These are phyloP conservation scores for Acanthamoeba comandoni DNA, from an alignment of 208 protist species.

Conservation along the genomic window DNA sequence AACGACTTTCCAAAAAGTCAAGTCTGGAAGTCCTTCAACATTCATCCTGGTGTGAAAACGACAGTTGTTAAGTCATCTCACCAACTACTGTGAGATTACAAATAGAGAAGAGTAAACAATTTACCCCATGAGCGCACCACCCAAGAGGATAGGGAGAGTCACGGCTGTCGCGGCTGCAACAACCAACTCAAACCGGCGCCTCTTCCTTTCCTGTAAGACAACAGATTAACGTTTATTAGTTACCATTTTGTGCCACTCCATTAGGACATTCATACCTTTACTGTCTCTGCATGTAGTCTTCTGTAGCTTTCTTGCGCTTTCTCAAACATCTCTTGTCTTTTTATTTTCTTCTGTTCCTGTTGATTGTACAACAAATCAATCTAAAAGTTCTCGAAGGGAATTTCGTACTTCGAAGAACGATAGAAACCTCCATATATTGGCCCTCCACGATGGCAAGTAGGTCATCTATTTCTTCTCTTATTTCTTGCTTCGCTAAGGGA, in stretches of 20 bases:
- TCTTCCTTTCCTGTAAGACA: too few relatives aligned
- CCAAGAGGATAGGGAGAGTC: conserved; percentile 45
- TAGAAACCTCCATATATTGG: conserved; percentile 30
- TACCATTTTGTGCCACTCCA: too few relatives aligned
- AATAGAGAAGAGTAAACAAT: not conserved
- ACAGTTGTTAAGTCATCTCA: not conserved
- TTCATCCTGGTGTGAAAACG: not conserved
- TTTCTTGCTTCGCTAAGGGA: conserved; percentile 47
- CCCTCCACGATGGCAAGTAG: conserved; percentile 53
- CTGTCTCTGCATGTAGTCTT: not conserved
- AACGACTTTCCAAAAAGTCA: conserved; percentile 3
- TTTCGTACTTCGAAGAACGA: not conserved
- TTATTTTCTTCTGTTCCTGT: conserved; percentile 68
- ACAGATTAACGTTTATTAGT: too few relatives aligned
- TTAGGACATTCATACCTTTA: not conserved
- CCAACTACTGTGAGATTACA: not conserved
- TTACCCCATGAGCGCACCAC: conserved; percentile 16
- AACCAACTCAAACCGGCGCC: conserved; percentile 28
- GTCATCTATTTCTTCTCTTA: conserved; percentile 64
- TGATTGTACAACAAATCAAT: not conserved
- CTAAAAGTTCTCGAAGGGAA: not conserved
- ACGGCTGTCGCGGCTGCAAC: conserved; percentile 28
- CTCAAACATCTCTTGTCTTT: conserved; percentile 40
- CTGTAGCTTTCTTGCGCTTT: conserved; percentile 12
- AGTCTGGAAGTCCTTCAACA: conserved; percentile 4